Evolutionary conservation across 805 yeast genomes (phyloP), one percentile per base, ranked within the genome.

Genomic region (Brettanomyces sp.): DNA sequence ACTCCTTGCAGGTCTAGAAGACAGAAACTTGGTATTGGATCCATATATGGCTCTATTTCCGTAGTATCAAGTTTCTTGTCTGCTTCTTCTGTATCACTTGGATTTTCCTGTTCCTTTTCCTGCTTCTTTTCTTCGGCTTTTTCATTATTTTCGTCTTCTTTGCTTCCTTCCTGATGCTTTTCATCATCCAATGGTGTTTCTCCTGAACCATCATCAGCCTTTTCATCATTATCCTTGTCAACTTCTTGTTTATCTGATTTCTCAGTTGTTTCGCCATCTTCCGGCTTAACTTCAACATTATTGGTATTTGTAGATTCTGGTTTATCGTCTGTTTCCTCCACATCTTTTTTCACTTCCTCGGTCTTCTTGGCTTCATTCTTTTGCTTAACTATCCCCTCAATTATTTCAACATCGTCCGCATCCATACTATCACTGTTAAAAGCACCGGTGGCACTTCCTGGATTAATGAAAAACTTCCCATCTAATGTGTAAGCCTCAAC

Each of bases 391-490:
- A 58, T 60, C 11, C 60, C 59, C 9, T 62, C 68, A 9, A 63
- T 67, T 6, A 63, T 65, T 4, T 60, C 70, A 3, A 73, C 71
- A 3, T 74, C 81, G 18, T 74, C 79, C 2, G 70, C 73, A 5
- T 69, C 72, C 47, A 80, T 80, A 66, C 80, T 78, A 56, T 80
- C 82, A 32, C 85, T 74, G 39, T 75, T 74, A 52, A 75, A 79
- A 0, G 97, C 96, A 24, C 99, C 99, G 0, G 97, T 90, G 38
- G 95, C 95, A 59, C 95, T 84, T 0, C 99, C 99, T 0, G 99
- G 98, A 61, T 87, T 91, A n/a, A 93, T 75, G 58, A 93, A 93
- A 62, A 90, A 87, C 64, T 86, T 87, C 22, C 95, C 95, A 52
- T 89, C 98, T 47, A 90, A 67, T 8, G 93, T 85, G 58, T 89